Percentiles rank a stretch among this genome's conserved stretches.
Evolutionary conservation across 169 alveolate genomes (phyloP).

Genomic region (Plasmodium falciparum): DNA sequence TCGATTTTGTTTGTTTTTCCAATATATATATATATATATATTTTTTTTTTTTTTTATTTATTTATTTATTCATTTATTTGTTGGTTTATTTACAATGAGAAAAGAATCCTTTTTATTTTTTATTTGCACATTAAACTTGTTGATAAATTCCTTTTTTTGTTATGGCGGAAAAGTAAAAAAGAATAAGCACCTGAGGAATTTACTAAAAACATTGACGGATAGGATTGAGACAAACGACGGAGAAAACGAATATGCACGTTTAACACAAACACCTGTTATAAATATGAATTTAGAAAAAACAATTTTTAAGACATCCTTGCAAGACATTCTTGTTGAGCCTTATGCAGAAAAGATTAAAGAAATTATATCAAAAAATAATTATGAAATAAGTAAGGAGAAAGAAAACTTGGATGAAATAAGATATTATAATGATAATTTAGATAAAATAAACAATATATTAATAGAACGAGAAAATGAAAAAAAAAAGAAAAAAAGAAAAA

Average conservation of each 20-base stretch:
- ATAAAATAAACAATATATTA: slow-evolving; percentile 12
- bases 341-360: slow-evolving; percentile 71
- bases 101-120: background rate
- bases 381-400: slow-evolving; percentile 48
- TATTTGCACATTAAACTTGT: background rate
- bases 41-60: too few relatives aligned
- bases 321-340: slow-evolving; percentile 47
- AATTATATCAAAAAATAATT: slow-evolving; percentile 16
- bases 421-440: slow-evolving; percentile 31
- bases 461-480: background rate
- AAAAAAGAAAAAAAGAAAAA: background rate
- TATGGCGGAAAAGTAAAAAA: slow-evolving; percentile 21
- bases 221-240: slow-evolving; percentile 62
- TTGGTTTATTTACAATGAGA: background rate
- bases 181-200: slow-evolving; percentile 33
- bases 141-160: slow-evolving; percentile 3
- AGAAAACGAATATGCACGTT: slow-evolving; percentile 65
- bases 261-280: slow-evolving; percentile 65
- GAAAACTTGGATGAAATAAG: slow-evolving; percentile 52
- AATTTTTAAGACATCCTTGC: slow-evolving; percentile 48
- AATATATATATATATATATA: too few relatives aligned
- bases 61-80: background rate
- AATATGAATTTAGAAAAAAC: slow-evolving; percentile 42
- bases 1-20: too few relatives aligned
- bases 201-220: slow-evolving; percentile 47